A percentile compares a stretch with the other conserved stretches of the same genome.
phyloP scores from a whole-genome alignment of 805 yeast species.

The Groenewaldozyma salmanticensis region DNA sequence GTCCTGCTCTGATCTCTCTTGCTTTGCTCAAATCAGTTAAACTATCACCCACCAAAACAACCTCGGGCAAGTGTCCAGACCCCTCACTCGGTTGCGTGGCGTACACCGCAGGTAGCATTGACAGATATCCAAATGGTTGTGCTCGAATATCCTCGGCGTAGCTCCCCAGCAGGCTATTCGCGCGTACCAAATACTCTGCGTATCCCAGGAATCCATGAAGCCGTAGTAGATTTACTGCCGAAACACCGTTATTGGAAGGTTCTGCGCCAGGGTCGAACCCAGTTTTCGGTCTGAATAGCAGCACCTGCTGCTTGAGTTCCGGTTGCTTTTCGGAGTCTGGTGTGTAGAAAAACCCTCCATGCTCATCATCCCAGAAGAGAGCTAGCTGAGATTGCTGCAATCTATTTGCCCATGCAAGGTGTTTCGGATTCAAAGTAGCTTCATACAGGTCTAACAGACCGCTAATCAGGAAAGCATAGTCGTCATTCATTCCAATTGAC shows the following conservation, averaged over 20 bases:
- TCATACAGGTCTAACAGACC: constrained; percentile 30
- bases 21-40: neutral
- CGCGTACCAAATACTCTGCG: constrained; percentile 9
- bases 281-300: constrained; percentile 28
- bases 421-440: constrained; percentile 22
- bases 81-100: constrained; percentile 5
- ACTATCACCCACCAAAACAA: neutral
- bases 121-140: constrained; percentile 19
- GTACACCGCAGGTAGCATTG: constrained; percentile 15
- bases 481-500: constrained; percentile 26
- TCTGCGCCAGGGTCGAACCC: constrained; percentile 29
- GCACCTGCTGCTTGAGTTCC: constrained; percentile 17
- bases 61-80: neutral
- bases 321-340: constrained; percentile 6
- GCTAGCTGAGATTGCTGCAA: constrained; percentile 26
- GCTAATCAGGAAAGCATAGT: constrained; percentile 27
- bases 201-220: constrained; percentile 14
- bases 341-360: constrained; percentile 26
- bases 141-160: constrained; percentile 17
- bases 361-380: constrained; percentile 26
- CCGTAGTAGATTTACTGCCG: constrained; percentile 24
- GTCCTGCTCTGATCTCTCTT: neutral
- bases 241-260: constrained; percentile 30
- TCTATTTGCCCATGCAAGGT: constrained; percentile 23
- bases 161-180: constrained; percentile 12